These are phyloP conservation scores for Tylopilus sp. DNA, from an alignment of 768 basidiomycete genomes.

Conservation along the genomic window DNA sequence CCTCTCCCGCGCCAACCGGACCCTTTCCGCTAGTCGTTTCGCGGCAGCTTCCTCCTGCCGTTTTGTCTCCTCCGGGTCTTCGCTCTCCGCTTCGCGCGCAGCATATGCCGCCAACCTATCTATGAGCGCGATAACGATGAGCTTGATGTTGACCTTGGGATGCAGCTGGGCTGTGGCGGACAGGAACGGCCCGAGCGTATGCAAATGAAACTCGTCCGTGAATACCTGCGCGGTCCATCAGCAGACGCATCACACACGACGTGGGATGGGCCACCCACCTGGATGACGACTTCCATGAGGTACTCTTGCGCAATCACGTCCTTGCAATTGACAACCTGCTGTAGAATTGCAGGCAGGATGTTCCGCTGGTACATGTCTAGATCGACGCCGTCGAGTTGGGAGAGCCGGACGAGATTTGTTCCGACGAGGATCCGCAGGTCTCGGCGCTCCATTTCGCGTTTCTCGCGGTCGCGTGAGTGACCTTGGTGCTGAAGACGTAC, in stretches of 20 bases:
- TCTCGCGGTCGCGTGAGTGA: conserved; percentile 94
- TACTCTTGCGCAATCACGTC: conserved; percentile 99
- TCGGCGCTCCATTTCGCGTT: conserved; percentile 92
- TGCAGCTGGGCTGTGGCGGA: conserved; percentile 95
- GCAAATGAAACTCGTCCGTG: conserved; percentile 97
- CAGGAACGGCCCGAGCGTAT: conserved; percentile 93
- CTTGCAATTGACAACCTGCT: conserved; percentile 98
- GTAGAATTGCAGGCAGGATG: conserved; percentile 90
- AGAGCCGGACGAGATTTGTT: conserved; percentile 93
- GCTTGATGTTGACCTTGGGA: conserved; percentile 97
- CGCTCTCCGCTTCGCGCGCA: conserved; percentile 94
- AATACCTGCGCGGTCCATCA: conserved; percentile 93
- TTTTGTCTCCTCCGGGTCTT: conserved; percentile 93
- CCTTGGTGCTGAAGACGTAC: conserved; percentile 97
- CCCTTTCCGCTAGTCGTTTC: conserved; percentile 80
- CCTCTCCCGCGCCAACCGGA: conserved; percentile 67
- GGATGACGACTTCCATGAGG: conserved; percentile 99
- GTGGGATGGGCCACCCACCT: conserved; percentile 48
- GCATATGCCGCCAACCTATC: conserved; percentile 95
- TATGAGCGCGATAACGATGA: conserved; percentile 96
- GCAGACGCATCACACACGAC: too few relatives aligned
- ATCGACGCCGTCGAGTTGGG: conserved; percentile 95
- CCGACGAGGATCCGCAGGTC: conserved; percentile 96
- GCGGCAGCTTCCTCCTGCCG: conserved; percentile 92
- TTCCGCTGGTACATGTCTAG: conserved; percentile 81